These are phyloP conservation scores for Phytophthora aleatoria DNA, from an alignment of 352 stramenopile species.

Conservation along the genomic window DNA sequence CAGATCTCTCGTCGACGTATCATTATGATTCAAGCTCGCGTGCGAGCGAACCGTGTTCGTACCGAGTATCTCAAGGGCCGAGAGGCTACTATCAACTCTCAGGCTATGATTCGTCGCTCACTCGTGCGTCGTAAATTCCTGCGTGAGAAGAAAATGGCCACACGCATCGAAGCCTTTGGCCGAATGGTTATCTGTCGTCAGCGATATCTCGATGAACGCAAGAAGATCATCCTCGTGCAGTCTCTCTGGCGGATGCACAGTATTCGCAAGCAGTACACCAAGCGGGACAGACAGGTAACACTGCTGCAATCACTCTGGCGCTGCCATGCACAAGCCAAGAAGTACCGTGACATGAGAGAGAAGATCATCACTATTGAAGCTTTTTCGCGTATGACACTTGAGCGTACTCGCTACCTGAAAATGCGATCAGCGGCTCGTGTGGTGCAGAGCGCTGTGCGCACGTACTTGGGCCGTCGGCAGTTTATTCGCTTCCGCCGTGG, in stretches of 20 bases:
- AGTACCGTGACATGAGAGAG: slow-evolving; percentile 60
- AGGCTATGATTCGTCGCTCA: slow-evolving; percentile 87
- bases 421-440: slow-evolving; percentile 52
- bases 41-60: slow-evolving; percentile 86
- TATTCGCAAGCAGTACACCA: slow-evolving; percentile 58
- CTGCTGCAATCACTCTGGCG: slow-evolving; percentile 85
- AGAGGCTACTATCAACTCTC: slow-evolving; percentile 87
- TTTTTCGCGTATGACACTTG: slow-evolving; percentile 70
- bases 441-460: slow-evolving; percentile 76
- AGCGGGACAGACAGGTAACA: slow-evolving; percentile 53
- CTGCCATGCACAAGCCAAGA: slow-evolving; percentile 54
- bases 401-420: slow-evolving; percentile 59
- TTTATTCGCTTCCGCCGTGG: slow-evolving; percentile 70
- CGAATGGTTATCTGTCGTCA: slow-evolving; percentile 82
- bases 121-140: slow-evolving; percentile 81
- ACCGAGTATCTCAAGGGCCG: slow-evolving; percentile 87
- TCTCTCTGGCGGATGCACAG: slow-evolving; percentile 84
- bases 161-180: slow-evolving; percentile 81
- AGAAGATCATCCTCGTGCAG: slow-evolving; percentile 78
- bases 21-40: slow-evolving; percentile 88
- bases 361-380: slow-evolving; percentile 74
- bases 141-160: slow-evolving; percentile 88
- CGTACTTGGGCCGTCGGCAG: slow-evolving; percentile 63
- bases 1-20: slow-evolving; percentile 59
- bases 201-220: slow-evolving; percentile 60